Evolutionary conservation across 352 stramenopile genomes (phyloP), one percentile per base, ranked within the genome.

Genomic region (Pythium diclinum): DNA sequence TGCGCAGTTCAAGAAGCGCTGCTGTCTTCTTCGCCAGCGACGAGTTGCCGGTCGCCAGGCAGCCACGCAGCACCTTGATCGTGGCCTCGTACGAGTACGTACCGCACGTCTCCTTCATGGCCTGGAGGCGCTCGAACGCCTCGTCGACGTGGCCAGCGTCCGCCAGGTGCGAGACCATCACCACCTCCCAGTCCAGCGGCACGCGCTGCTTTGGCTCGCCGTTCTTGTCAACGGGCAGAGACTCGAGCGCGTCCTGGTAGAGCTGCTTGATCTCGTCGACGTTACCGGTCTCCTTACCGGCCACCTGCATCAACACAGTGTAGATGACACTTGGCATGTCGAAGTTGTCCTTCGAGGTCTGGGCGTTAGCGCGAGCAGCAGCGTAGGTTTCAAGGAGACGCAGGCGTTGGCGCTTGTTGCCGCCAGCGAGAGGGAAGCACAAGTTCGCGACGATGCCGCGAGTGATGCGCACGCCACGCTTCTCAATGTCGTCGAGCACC

Each of bases 361-460:
- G 61, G 53, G 49, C 40, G 19, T 23, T 55, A 16, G 21, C 1
- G 17, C 40, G n/a, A 14, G 56, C 55, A 16, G 33, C 30, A 7
- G 68, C 65, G 69, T 84, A 89, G 44, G 73, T 77, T 38, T 89
- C 78, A 16, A 89, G 69, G 40, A 89, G 59, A 55, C 77, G 68
- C 58, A 84, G 65, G 23, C 78, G 81, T 63, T 89, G 81, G 40
- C 78, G 69, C 63, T 87, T 87, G 63, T 78, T 72, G 34, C 75
- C 81, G 42, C 25, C 47, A 11, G 67, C 58, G 38, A 87, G 84
- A 30, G 65, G 64, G 42, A 73, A 63, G 53, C 73, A 86, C 1
- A 34, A 25, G 32, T 71, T 71, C 16, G 49, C 64, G 55, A 84
- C 58, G 55, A 81, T 69, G 25, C 78, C 77, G 47, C 72, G 79